Conservation (phyloP, 202 grass and related monocot species). For the Musa balbisiana region DNA sequence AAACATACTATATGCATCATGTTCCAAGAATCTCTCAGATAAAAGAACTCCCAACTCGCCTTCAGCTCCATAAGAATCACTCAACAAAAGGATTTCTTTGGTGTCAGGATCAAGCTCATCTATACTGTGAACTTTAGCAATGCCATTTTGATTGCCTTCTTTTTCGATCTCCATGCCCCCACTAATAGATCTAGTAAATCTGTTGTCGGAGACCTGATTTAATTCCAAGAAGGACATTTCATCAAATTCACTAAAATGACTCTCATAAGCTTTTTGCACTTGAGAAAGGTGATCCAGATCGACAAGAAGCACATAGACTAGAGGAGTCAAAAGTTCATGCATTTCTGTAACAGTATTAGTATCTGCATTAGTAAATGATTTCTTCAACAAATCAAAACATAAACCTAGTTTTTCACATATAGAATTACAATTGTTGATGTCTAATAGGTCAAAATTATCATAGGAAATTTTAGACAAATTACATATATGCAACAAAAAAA, state of each 20-base stretch:
- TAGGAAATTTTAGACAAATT: too few relatives aligned
- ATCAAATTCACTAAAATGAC: slow-evolving; percentile 70
- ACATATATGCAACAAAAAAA: too few relatives aligned
- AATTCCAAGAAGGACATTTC: slow-evolving; percentile 48
- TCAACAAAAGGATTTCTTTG: slow-evolving; percentile 72
- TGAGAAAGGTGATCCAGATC: slow-evolving; percentile 64
- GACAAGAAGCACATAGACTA: slow-evolving; percentile 90
- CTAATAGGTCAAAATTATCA: too few relatives aligned
- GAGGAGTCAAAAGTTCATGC: slow-evolving; percentile 86
- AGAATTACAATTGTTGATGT: too few relatives aligned
- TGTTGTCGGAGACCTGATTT: slow-evolving; percentile 58
- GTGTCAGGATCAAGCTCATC: slow-evolving; percentile 59
- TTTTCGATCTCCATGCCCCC: slow-evolving; percentile 30
- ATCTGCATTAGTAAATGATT: background rate
- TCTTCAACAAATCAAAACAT: background rate
- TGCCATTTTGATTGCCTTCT: slow-evolving; percentile 22
- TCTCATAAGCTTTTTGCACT: slow-evolving; percentile 61
- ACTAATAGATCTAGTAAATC: slow-evolving; percentile 52
- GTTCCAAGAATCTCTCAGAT: slow-evolving; percentile 91
- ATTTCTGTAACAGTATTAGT: slow-evolving; percentile 40
- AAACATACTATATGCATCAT: slow-evolving; percentile 90
- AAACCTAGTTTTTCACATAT: too few relatives aligned
- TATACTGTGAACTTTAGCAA: slow-evolving; percentile 44
- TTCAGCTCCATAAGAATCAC: slow-evolving; percentile 88
- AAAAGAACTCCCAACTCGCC: slow-evolving; percentile 81